phyloP scores from a whole-genome alignment of 129 eudicot species.

The Lonicera japonica region DNA sequence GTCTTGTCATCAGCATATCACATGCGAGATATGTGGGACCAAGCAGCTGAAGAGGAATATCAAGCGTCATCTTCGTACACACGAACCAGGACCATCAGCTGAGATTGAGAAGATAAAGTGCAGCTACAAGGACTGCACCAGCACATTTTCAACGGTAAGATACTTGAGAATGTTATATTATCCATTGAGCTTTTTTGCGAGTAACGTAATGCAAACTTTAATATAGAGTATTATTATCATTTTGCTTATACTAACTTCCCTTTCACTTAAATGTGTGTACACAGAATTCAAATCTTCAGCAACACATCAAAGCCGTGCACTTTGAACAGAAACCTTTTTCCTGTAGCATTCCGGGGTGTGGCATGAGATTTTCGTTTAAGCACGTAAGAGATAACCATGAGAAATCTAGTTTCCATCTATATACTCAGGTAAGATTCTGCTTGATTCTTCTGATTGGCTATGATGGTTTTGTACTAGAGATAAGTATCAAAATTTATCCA shows the following conservation, averaged over 20 bases:
- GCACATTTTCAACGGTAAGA: conserved; percentile 68
- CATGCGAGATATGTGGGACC: conserved; percentile 71
- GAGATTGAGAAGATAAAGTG: conserved; percentile 26
- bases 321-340: conserved; percentile 44
- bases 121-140: conserved; percentile 46
- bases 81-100: conserved; percentile 26
- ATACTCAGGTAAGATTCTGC: conserved; percentile 31
- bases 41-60: conserved; percentile 80
- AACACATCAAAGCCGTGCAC: conserved; percentile 81
- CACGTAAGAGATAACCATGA: conserved; percentile 92
- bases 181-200: not conserved
- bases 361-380: conserved; percentile 67
- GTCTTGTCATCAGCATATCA: conserved; percentile 56
- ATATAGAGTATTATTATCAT: not conserved
- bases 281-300: conserved; percentile 81
- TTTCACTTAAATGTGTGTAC: not conserved
- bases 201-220: not conserved
- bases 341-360: conserved; percentile 64
- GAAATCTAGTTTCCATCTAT: conserved; percentile 53
- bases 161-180: not conserved
- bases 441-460: not conserved
- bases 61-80: conserved; percentile 66
- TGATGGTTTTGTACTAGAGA: not conserved
- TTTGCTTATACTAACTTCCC: not conserved
- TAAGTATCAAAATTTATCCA: too few relatives aligned